Evolutionary conservation across 345 rosid species (phyloP).

Genomic region (Citrus sp.): DNA sequence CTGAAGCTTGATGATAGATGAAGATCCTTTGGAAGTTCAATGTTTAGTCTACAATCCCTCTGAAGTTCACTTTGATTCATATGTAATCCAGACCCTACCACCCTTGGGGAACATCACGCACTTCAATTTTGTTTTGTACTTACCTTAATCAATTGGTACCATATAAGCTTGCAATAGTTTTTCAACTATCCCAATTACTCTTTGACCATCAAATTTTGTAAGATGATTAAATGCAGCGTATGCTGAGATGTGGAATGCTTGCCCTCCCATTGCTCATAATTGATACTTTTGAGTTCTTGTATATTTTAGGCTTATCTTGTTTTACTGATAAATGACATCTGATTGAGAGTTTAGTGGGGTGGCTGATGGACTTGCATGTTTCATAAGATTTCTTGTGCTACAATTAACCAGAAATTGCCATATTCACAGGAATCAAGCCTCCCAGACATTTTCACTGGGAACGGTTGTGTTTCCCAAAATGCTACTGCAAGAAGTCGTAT

Average conservation of each 20-base stretch:
- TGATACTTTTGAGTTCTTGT: background rate
- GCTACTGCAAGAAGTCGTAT: conserved; percentile 54
- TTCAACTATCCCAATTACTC: background rate
- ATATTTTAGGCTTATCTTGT: background rate
- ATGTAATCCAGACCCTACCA: background rate
- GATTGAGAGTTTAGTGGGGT: background rate
- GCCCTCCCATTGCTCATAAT: background rate
- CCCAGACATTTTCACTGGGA: conserved; percentile 47
- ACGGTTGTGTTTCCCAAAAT: conserved; percentile 54
- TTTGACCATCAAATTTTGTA: background rate
- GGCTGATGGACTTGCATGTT: background rate
- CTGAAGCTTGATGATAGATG: background rate
- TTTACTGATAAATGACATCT: background rate
- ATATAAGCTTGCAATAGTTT: background rate
- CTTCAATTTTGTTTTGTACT: background rate
- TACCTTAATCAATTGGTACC: background rate
- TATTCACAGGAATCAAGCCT: conserved; percentile 75
- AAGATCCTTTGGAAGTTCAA: background rate
- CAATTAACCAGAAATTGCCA: conserved; percentile 3
- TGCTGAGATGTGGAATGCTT: background rate
- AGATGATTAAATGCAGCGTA: background rate
- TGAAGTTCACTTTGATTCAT: background rate
- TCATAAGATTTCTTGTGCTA: background rate
- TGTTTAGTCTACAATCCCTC: background rate
- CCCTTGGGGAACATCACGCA: background rate